Conservation (phyloP, 2,329 filamentous ascomycete species). For the Arthrobotrys conoides region DNA sequence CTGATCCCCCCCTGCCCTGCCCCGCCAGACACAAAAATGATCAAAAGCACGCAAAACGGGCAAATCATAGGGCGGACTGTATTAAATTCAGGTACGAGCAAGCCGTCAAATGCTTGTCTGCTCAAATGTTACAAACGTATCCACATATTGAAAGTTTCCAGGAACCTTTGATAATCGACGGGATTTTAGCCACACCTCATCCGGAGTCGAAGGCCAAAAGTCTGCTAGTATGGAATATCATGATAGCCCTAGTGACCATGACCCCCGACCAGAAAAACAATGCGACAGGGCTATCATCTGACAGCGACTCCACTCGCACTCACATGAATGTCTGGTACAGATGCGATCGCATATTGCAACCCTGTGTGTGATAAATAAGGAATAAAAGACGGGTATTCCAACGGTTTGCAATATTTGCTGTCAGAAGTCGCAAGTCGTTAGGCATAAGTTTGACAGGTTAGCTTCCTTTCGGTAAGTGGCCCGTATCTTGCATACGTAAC, state of each 20-base stretch:
- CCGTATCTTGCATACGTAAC: conserved; percentile 61
- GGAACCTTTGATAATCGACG: conserved; percentile 59
- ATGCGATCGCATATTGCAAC: conserved; percentile 41
- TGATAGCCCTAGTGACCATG: conserved; percentile 17
- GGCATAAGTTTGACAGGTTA: conserved; percentile 50
- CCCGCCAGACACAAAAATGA: conserved; percentile 40
- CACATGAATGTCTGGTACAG: conserved; percentile 25
- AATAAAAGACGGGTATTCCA: conserved; percentile 8
- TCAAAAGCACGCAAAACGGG: conserved; percentile 60
- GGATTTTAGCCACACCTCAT: conserved; percentile 58
- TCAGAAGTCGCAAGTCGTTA: conserved; percentile 19
- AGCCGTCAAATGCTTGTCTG: conserved; percentile 55
- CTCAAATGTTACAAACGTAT: conserved; percentile 39
- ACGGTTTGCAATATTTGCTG: conserved; percentile 1
- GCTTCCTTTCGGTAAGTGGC: conserved; percentile 61
- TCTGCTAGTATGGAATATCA: not conserved
- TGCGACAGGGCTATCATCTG: conserved; percentile 54
- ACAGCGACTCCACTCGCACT: conserved; percentile 44
- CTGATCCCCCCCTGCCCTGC: conserved; percentile 35
- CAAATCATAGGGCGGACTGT: conserved; percentile 43
- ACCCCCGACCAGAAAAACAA: conserved; percentile 14
- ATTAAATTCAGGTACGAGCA: conserved; percentile 59
- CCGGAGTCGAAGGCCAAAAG: conserved; percentile 26
- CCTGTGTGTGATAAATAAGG: conserved; percentile 30
- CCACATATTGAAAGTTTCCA: conserved; percentile 54